These are phyloP conservation scores for Lavandula angustifolia DNA, from an alignment of 257 asterid species.

Conservation along the genomic window DNA sequence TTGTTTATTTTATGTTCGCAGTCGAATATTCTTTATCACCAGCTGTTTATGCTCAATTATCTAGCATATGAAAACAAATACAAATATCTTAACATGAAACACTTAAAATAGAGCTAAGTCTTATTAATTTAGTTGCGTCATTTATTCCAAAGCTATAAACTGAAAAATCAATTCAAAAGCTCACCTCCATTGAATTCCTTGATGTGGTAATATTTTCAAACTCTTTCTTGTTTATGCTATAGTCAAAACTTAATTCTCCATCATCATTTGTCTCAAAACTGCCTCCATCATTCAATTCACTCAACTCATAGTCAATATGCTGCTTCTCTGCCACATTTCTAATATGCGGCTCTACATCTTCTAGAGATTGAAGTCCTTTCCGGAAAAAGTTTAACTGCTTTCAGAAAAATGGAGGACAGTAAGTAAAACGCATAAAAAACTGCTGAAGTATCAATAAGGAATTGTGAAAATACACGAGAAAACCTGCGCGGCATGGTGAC, in stretches of 20 bases:
- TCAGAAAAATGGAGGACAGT: conserved; percentile 31
- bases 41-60: conserved; percentile 1
- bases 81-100: conserved; percentile 3
- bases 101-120: conserved; percentile 13
- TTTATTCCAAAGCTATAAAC: conserved; percentile 14
- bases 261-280: conserved; percentile 51
- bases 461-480: conserved; percentile 16
- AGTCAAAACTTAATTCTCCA: conserved; percentile 76
- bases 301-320: conserved; percentile 72
- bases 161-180: conserved; percentile 22
- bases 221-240: conserved; percentile 59
- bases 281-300: conserved; percentile 56
- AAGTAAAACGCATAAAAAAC: conserved; percentile 26
- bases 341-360: conserved; percentile 79
- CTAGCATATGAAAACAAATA: neutral
- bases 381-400: conserved; percentile 82
- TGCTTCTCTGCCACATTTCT: conserved; percentile 70
- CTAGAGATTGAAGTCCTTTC: conserved; percentile 82
- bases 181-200: conserved; percentile 75
- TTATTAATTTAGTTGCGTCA: neutral
- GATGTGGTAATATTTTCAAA: conserved; percentile 46
- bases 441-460: conserved; percentile 8
- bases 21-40: conserved; percentile 18
- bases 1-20: neutral
- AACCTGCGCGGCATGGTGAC: conserved; percentile 97